These are phyloP conservation scores for Ogataea haglerorum DNA, from an alignment of 805 yeast genomes.

Conservation along the genomic window DNA sequence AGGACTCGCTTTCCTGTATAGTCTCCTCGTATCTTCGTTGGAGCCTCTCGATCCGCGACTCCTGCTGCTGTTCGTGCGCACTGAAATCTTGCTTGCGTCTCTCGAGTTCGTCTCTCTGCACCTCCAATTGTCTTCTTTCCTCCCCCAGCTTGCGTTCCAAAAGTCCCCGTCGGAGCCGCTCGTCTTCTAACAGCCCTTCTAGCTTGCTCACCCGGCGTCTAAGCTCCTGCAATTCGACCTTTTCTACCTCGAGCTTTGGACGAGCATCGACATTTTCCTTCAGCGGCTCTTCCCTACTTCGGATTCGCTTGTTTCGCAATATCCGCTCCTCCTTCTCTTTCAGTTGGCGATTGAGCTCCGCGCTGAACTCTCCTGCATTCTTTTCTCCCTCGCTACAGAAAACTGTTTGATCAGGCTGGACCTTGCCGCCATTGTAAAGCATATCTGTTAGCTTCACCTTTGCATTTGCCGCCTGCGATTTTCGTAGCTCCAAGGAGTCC, in stretches of 20 bases:
- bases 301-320: constrained; percentile 9
- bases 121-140: constrained; percentile 5
- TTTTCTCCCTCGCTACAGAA: constrained; percentile 10
- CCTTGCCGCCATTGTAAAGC: constrained; percentile 9
- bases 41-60: background rate
- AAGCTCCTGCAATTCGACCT: constrained; percentile 10
- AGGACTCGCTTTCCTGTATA: background rate
- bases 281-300: constrained; percentile 2
- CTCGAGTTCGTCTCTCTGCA: constrained; percentile 3
- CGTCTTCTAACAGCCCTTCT: constrained; percentile 5
- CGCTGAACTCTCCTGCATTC: constrained; percentile 15
- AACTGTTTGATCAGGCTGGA: constrained; percentile 11
- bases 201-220: constrained; percentile 5
- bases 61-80: background rate
- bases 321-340: constrained; percentile 20
- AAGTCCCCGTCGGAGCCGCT: constrained; percentile 2
- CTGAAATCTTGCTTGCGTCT: background rate
- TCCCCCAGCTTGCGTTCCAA: constrained; percentile 7
- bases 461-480: constrained; percentile 15
- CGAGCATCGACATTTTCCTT: constrained; percentile 2
- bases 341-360: constrained; percentile 17
- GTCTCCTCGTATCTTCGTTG: constrained; percentile 1
- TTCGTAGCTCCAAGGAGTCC: constrained; percentile 20
- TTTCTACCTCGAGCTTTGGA: constrained; percentile 9
- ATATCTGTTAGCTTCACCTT: constrained; percentile 15